A percentile compares a stretch with the other conserved stretches of the same genome.
Evolutionary conservation across 2,329 filamentous ascomycete species (phyloP).

Genomic region (Fusarium abutilonis): DNA sequence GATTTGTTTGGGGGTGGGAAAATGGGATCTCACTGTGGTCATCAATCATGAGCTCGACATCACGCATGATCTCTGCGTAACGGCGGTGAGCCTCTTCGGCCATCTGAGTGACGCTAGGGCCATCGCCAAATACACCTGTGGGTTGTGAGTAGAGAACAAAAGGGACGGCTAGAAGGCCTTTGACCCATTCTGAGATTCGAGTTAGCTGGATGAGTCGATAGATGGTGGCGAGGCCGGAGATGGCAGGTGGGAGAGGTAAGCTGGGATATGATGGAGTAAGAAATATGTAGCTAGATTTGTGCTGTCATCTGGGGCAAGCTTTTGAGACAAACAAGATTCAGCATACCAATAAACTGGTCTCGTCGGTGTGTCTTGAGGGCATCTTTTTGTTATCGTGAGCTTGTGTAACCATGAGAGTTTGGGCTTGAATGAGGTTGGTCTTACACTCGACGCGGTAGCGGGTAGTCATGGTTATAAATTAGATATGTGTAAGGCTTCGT

Average conservation of each 20-base stretch:
- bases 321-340: background rate
- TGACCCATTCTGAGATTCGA: constrained; percentile 86
- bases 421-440: background rate
- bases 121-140: constrained; percentile 81
- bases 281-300: background rate
- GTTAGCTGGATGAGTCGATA: constrained; percentile 9
- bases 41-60: constrained; percentile 90
- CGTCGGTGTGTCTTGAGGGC: constrained; percentile 83
- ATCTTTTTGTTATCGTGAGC: constrained; percentile 55
- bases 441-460: constrained; percentile 76
- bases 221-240: constrained; percentile 11
- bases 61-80: constrained; percentile 94
- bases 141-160: constrained; percentile 97
- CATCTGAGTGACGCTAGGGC: constrained; percentile 73
- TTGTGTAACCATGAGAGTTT: constrained; percentile 20
- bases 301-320: background rate
- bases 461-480: constrained; percentile 62
- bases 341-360: constrained; percentile 83
- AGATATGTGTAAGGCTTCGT: background rate
- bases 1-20: background rate
- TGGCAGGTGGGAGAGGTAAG: background rate
- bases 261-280: background rate
- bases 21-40: constrained; percentile 76
- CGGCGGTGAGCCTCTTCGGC: constrained; percentile 83
- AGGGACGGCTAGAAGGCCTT: constrained; percentile 90